Base-by-base conservation (phyloP, 495 filamentous ascomycete genomes). In the Cercophora sp. region DNA sequence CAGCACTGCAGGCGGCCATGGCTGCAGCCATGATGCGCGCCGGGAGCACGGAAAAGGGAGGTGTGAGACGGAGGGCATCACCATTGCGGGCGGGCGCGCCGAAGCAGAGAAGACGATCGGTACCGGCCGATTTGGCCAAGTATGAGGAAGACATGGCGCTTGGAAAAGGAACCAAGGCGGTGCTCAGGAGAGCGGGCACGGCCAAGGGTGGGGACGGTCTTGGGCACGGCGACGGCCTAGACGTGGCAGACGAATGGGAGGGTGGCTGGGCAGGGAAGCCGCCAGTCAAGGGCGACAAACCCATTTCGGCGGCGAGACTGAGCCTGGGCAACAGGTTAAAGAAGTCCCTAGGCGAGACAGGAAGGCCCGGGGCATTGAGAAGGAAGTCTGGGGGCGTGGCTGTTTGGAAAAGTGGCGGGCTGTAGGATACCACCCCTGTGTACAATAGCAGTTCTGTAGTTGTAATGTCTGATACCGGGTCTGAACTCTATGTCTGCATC, bases 301-400 rank as follows among this genome's bases (percentile, higher is more conserved):
- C 72, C 3, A 56, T 74, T 20, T 71, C 69, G 13, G 70, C 69
- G 46, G 74, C 74, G 25, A 58, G 65, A 55, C 57, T 77, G 39
- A 77, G 72, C 51, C 51, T 77, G 40, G 72, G 70, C 5, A 73
- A 71, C 42, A 64, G 70, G 64, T 55, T 77, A 34, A 69, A 68
- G 57, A 72, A 67, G 34, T 69, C 68, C 10, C 66, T 69, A 8
- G 64, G 62, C 6, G 64, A 64, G n/a, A 22, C 54, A 8, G 54
- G 52, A 19, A 27, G 65, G 51, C 62, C 60, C 25, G 51, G 52
- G 40, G 48, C 56, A 4, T 20, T 49, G 45, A 56, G 65, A 48
- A 23, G 58, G 44, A 61, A 65, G 20, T 65, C 62, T 5, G 62
- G 59, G 8, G 54, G 52, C 35, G 51, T 61, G 8, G 50, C 55